These are phyloP conservation scores for Patellifolia procumbens DNA, from an alignment of 179 eudicot species.

Conservation along the genomic window DNA sequence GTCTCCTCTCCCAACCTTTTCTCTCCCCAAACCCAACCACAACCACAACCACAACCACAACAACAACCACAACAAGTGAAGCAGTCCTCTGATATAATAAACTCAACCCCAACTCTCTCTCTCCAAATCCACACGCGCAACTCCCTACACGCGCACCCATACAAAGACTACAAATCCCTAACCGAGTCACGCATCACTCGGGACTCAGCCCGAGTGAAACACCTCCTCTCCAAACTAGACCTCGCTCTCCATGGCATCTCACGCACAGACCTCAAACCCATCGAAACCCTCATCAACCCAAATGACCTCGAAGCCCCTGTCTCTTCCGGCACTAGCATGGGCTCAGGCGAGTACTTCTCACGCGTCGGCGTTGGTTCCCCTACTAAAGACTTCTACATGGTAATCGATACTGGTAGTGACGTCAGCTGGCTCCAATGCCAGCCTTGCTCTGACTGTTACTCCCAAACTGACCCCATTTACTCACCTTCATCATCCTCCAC, in stretches of 20 bases:
- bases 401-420: slow-evolving; percentile 88
- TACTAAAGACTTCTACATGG: slow-evolving; percentile 62
- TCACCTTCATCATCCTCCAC: slow-evolving; percentile 53
- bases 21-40: slow-evolving; percentile 24
- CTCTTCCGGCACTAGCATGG: slow-evolving; percentile 51
- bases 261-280: slow-evolving; percentile 36
- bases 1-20: slow-evolving; percentile 36
- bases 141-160: slow-evolving; percentile 34
- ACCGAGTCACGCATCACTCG: slow-evolving; percentile 64
- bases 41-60: no score
- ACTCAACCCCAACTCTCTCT: slow-evolving; percentile 3
- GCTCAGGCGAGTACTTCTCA: slow-evolving; percentile 94
- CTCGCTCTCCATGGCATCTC: slow-evolving; percentile 31
- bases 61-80: not conserved
- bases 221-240: slow-evolving; percentile 35
- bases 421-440: slow-evolving; percentile 86
- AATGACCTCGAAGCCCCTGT: slow-evolving; percentile 50
- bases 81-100: not conserved
- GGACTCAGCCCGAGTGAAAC: slow-evolving; percentile 51
- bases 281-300: not conserved
- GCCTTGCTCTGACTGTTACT: slow-evolving; percentile 80
- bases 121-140: slow-evolving; percentile 53
- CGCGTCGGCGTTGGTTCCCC: slow-evolving; percentile 83
- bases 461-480: slow-evolving; percentile 70
- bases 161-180: slow-evolving; percentile 47